Base-by-base conservation (phyloP, 2,329 filamentous ascomycete species). In the Clonostachys sp. region DNA sequence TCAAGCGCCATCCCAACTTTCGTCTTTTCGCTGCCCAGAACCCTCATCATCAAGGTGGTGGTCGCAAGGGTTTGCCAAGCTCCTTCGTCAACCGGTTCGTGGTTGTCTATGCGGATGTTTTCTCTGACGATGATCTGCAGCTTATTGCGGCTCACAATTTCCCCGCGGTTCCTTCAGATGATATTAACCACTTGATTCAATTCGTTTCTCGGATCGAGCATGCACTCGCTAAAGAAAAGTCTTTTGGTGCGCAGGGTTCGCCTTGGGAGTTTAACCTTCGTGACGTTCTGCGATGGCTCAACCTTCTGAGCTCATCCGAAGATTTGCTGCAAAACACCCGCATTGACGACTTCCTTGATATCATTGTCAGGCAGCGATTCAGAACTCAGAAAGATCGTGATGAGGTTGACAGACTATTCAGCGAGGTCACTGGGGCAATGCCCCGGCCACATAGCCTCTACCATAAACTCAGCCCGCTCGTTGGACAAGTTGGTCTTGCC, bases 81-180 rank as follows among this genome's bases (percentile, higher is more conserved):
- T 97, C 94, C 1, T 99, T 99, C 59, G 94, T 99, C 52, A 97
- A 99, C 64, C 87, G 95, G 42, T 99, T 99, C 64, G 94, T 95
- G 36, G 92, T 99, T 16, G 95, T 99, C 0, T 97, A 97, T 67
- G 91, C 94, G 49, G 94, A 99, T 60, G 81, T 91, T 5, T 94
- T 99, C 62, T 86, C 80, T 14, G 76, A 86, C 24, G 79, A 89
- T 34, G 94, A 99, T 70, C 69, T 99, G 50, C 78, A 86, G 50
- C 72, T 87, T 42, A 97, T 99, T 53, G 95, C 91, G 42, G 74
- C 78, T 24, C 87, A 86, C 55, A 83, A 88, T 51, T 96, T 89
- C 60, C 84, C 89, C 1, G 62, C 69, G 2, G 77, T 91, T 18
- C 65, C 80, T 1, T 56, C 69, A 1, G 68, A 78, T 2, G 78